Percentiles rank a stretch among this genome's conserved stretches.
These are phyloP conservation scores for Funneliformis mosseae DNA, from an alignment of 192 early-diverging fungal species.

Conservation along the genomic window DNA sequence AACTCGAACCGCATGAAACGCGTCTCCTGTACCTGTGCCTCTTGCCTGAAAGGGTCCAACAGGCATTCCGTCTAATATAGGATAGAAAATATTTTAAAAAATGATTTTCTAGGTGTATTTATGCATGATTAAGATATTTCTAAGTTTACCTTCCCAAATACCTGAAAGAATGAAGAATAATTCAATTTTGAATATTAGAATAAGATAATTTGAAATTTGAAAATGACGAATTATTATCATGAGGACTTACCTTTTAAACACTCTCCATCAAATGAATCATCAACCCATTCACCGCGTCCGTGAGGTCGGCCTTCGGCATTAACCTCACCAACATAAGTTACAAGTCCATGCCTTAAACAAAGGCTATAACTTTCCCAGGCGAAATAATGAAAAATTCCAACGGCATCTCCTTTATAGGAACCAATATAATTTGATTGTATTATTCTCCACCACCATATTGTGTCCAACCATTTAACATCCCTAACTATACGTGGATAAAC, in stretches of 20 bases:
- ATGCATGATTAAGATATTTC: too few relatives aligned
- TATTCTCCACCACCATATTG: conserved; percentile 43
- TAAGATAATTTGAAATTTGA: not conserved
- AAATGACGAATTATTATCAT: not conserved
- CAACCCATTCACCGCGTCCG: conserved; percentile 47
- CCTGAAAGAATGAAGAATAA: conserved; percentile 24
- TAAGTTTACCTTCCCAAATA: conserved; percentile 37
- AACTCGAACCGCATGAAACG: conserved; percentile 42
- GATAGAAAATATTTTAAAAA: not conserved
- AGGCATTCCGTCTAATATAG: conserved; percentile 33
- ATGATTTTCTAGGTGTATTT: too few relatives aligned
- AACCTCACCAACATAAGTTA: conserved; percentile 46
- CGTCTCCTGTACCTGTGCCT: conserved; percentile 45
- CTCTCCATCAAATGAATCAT: conserved; percentile 45
- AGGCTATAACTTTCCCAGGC: conserved; percentile 45
- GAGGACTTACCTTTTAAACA: conserved; percentile 39
- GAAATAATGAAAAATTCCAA: conserved; percentile 41
- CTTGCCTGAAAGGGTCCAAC: conserved; percentile 46
- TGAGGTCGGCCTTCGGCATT: conserved; percentile 43
- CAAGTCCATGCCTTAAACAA: conserved; percentile 31
- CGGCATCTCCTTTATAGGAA: conserved; percentile 29
- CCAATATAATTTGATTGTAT: conserved; percentile 14
- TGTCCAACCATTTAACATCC: conserved; percentile 39
- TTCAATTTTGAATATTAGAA: not conserved
- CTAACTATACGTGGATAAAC: conserved; percentile 42